Evolutionary conservation across 2,329 filamentous ascomycete genomes (phyloP).

Genomic region (Plenodomus biglobosus): DNA sequence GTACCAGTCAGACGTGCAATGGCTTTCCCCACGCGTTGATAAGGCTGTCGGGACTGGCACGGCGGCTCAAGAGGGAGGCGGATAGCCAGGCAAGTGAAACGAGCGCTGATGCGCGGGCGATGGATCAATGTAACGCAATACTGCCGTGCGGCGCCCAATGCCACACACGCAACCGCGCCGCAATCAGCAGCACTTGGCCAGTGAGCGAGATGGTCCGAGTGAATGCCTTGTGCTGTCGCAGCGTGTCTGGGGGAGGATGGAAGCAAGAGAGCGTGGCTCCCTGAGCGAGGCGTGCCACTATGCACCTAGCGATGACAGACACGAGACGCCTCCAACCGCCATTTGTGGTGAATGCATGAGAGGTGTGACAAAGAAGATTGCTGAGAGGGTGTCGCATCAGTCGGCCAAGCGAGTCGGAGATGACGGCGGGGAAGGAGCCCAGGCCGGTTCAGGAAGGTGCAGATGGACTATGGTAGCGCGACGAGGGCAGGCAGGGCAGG

Average conservation of each 20-base stretch:
- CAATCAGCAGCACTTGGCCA: too few species aligned
- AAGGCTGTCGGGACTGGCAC: conserved; percentile 8
- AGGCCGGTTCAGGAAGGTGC: conserved; percentile 17
- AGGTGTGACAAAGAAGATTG: conserved; percentile 19
- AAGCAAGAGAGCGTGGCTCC: too few species aligned
- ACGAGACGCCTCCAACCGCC: conserved; percentile 14
- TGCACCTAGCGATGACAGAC: conserved; percentile 5
- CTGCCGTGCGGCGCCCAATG: conserved; percentile 9
- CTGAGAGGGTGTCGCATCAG: conserved; percentile 3
- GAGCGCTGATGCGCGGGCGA: conserved; percentile 11
- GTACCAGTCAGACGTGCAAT: background rate
- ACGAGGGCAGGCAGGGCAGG: conserved; percentile 3
- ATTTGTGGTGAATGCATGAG: conserved; percentile 12
- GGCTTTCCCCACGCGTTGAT: conserved; percentile 19
- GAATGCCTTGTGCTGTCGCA: too few species aligned
- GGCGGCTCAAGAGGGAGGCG: conserved; percentile 1
- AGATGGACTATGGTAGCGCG: too few species aligned
- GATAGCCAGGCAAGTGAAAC: conserved; percentile 15
- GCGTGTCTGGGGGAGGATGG: too few species aligned
- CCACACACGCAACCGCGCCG: conserved; percentile 9
- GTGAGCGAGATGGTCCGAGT: too few species aligned
- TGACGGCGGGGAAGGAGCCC: conserved; percentile 1
- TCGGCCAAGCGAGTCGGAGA: conserved; percentile 14
- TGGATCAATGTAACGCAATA: conserved; percentile 16
- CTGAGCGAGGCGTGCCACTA: too few species aligned